phyloP scores from a whole-genome alignment of 768 basidiomycete genomes.

The Termitomyces sp. region DNA sequence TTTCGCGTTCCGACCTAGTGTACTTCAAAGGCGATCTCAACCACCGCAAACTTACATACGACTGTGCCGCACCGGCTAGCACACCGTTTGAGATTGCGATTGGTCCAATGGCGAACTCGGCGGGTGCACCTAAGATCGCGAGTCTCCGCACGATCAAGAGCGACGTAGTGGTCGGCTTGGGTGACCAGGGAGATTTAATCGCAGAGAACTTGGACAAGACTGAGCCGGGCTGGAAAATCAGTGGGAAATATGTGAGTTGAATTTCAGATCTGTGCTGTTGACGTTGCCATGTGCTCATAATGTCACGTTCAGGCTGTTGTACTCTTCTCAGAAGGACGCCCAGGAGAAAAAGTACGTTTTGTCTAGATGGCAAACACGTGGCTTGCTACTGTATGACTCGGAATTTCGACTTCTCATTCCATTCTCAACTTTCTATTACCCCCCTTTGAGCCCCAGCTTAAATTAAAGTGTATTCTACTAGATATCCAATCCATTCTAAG shows the following conservation, averaged over 20 bases:
- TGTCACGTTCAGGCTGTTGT: constrained; percentile 66
- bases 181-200: constrained; percentile 58
- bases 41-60: constrained; percentile 87
- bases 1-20: constrained; percentile 87
- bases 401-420: too few species aligned
- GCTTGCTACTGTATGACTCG: too few species aligned
- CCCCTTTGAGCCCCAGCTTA: background rate
- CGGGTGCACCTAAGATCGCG: constrained; percentile 84
- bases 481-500: background rate
- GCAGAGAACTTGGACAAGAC: constrained; percentile 80
- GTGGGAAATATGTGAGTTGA: constrained; percentile 88
- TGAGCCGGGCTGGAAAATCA: constrained; percentile 96
- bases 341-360: constrained; percentile 84
- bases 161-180: constrained; percentile 90
- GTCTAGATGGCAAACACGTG: constrained; percentile 30
- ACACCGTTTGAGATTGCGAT: constrained; percentile 90
- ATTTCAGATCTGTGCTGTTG: background rate
- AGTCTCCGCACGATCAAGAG: constrained; percentile 92
- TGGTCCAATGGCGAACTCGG: constrained; percentile 84
- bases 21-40: constrained; percentile 95
- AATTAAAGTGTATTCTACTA: background rate
- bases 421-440: background rate
- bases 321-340: constrained; percentile 82
- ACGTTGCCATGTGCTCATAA: background rate
- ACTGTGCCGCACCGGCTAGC: constrained; percentile 80